These are phyloP conservation scores for Penicillium angulare DNA, from an alignment of 495 filamentous ascomycete species.

Conservation along the genomic window DNA sequence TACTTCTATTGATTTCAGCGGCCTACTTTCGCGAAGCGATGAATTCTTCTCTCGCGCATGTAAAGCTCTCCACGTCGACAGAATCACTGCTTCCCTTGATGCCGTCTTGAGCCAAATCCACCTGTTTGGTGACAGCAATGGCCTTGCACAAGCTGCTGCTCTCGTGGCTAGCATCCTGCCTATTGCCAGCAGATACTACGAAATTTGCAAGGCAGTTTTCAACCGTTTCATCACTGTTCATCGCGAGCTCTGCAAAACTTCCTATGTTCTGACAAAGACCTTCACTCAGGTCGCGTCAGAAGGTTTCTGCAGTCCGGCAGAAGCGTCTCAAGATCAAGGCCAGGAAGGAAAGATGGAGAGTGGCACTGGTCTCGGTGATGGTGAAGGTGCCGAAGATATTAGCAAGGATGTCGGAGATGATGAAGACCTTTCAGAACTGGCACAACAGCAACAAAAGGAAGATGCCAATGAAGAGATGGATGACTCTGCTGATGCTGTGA, in stretches of 20 bases:
- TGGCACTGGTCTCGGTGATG: constrained; percentile 96
- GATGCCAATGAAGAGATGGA: constrained; percentile 66
- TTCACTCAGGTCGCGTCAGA: constrained; percentile 74
- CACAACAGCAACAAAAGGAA: constrained; percentile 67
- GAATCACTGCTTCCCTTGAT: constrained; percentile 53
- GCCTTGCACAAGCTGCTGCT: constrained; percentile 51
- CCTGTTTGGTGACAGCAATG: constrained; percentile 39
- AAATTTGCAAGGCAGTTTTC: constrained; percentile 54
- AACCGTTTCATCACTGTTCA: constrained; percentile 58
- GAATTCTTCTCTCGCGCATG: constrained; percentile 54
- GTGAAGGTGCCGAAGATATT: constrained; percentile 92
- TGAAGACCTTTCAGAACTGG: constrained; percentile 88
- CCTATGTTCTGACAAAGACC: constrained; percentile 67
- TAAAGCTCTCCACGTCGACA: constrained; percentile 55
- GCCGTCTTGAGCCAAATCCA: constrained; percentile 50
- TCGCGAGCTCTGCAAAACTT: constrained; percentile 66
- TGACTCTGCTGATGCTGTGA: constrained; percentile 76
- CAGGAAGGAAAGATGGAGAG: constrained; percentile 75
- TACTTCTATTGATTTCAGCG: constrained; percentile 52
- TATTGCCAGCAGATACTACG: constrained; percentile 69
- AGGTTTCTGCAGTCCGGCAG: constrained; percentile 87
- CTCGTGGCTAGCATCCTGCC: constrained; percentile 67
- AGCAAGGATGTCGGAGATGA: constrained; percentile 94
- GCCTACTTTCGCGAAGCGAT: constrained; percentile 64
- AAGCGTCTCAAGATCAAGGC: constrained; percentile 66